phyloP scores from a whole-genome alignment of 2,329 filamentous ascomycete genomes.

The Arthrobotrys musiformis region DNA sequence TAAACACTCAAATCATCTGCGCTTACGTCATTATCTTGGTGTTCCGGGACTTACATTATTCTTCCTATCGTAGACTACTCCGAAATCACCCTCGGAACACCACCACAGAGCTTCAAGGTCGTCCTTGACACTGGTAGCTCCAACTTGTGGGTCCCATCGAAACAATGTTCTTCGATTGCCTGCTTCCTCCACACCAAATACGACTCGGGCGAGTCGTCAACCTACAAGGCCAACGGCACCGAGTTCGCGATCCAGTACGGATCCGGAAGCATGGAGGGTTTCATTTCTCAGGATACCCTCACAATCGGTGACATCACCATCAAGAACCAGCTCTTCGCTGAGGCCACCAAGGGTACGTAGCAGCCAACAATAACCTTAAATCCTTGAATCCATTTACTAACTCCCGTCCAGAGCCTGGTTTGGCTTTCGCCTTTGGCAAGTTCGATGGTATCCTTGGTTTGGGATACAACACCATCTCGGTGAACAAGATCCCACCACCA shows the following conservation, averaged over 20 bases:
- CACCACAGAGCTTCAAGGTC: slow-evolving; percentile 96
- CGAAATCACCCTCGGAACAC: slow-evolving; percentile 90
- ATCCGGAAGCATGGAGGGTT: slow-evolving; percentile 91
- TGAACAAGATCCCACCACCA: slow-evolving; percentile 91
- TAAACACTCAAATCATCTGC: slow-evolving; percentile 66
- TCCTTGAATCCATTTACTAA: neutral
- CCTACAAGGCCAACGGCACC: slow-evolving; percentile 93
- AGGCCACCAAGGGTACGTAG: slow-evolving; percentile 73
- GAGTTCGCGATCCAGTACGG: slow-evolving; percentile 94
- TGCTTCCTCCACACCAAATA: slow-evolving; percentile 98
- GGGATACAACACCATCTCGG: slow-evolving; percentile 94
- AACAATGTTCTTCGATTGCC: slow-evolving; percentile 90
- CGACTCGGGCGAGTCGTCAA: slow-evolving; percentile 86
- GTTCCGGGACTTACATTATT: slow-evolving; percentile 14
- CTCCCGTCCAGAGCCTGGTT: slow-evolving; percentile 79
- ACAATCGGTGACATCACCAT: slow-evolving; percentile 89
- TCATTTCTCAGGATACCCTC: slow-evolving; percentile 87
- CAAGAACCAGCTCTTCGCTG: slow-evolving; percentile 91
- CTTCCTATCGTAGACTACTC: slow-evolving; percentile 79
- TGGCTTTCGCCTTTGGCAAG: slow-evolving; percentile 96
- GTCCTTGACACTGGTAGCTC: slow-evolving; percentile 98
- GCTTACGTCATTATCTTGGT: slow-evolving; percentile 27
- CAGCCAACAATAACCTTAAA: neutral
- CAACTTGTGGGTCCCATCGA: slow-evolving; percentile 97
- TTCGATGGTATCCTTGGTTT: slow-evolving; percentile 97